Percentiles rank a stretch among this genome's conserved stretches.
These are phyloP conservation scores for Fraxinus quadrangulata DNA, from an alignment of 257 asterid genomes.

Conservation along the genomic window DNA sequence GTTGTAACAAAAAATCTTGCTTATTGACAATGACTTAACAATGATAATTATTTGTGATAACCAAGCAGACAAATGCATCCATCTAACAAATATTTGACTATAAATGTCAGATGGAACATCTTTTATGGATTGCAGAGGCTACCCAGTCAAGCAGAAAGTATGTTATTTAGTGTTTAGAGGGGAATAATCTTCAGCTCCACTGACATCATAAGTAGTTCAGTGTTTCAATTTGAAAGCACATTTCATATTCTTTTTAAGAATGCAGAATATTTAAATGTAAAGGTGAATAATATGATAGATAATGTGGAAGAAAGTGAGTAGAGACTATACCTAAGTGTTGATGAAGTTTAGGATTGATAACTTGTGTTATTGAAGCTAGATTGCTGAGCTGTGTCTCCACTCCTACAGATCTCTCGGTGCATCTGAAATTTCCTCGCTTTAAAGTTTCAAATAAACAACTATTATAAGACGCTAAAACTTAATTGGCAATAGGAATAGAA, in stretches of 20 bases:
- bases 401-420: conserved; percentile 85
- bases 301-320: not conserved
- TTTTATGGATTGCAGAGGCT: not conserved
- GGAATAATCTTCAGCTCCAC: not conserved
- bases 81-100: conserved; percentile 3
- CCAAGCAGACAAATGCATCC: not conserved
- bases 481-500: not conserved
- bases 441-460: conserved; percentile 39
- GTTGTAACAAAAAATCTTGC: not conserved
- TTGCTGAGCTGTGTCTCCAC: conserved; percentile 83
- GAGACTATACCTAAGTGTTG: conserved; percentile 77
- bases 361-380: conserved; percentile 87
- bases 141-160: not conserved
- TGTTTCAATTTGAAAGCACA: conserved; percentile 20
- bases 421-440: conserved; percentile 97
- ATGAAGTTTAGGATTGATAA: conserved; percentile 93
- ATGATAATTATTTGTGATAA: not conserved
- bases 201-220: not conserved
- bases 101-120: not conserved
- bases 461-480: conserved; percentile 25
- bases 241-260: not conserved
- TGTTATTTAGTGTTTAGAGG: not conserved
- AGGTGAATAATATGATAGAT: conserved; percentile 11
- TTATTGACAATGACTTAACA: not conserved
- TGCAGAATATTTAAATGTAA: not conserved